Percentiles rank a stretch among this genome's conserved stretches.
Evolutionary conservation across 805 yeast species (phyloP).

Genomic region (Saccharomyces cerevisiae): DNA sequence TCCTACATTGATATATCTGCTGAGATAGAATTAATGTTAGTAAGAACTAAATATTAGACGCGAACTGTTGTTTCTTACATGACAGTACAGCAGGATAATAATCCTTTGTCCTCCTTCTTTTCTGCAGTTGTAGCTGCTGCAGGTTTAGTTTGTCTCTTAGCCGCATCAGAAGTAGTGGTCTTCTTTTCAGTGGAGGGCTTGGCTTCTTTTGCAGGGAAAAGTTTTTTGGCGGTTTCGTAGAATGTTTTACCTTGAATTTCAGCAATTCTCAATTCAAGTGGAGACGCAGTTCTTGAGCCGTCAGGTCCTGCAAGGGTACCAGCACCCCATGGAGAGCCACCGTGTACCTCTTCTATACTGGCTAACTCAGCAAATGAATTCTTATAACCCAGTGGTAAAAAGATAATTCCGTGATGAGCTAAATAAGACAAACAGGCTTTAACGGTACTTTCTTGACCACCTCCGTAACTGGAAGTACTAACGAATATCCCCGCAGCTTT

Average conservation of each 20-base stretch:
- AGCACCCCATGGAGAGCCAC: constrained; percentile 86
- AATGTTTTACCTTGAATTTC: constrained; percentile 61
- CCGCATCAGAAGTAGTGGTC: constrained; percentile 6
- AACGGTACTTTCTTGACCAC: constrained; percentile 77
- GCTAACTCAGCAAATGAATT: constrained; percentile 48
- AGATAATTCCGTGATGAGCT: constrained; percentile 72
- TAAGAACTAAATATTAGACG: neutral
- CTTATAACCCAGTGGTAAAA: constrained; percentile 70
- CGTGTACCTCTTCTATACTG: constrained; percentile 61
- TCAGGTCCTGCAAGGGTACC: constrained; percentile 72
- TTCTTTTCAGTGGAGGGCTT: constrained; percentile 5
- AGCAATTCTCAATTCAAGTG: constrained; percentile 59
- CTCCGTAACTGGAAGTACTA: constrained; percentile 64
- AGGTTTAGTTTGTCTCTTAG: constrained; percentile 7
- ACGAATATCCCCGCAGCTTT: constrained; percentile 72
- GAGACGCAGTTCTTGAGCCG: constrained; percentile 64
- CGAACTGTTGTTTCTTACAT: constrained; percentile 15
- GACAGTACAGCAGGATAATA: constrained; percentile 26
- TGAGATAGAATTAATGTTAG: neutral
- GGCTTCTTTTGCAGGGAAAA: constrained; percentile 7
- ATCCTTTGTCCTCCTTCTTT: constrained; percentile 19
- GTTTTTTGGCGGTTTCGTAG: constrained; percentile 38
- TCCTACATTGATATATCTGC: neutral
- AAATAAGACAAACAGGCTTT: constrained; percentile 51
- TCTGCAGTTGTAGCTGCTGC: constrained; percentile 12